Evolutionary conservation across 1,139 yeast genomes (phyloP).

Genomic region (Williopsis jadinii): DNA sequence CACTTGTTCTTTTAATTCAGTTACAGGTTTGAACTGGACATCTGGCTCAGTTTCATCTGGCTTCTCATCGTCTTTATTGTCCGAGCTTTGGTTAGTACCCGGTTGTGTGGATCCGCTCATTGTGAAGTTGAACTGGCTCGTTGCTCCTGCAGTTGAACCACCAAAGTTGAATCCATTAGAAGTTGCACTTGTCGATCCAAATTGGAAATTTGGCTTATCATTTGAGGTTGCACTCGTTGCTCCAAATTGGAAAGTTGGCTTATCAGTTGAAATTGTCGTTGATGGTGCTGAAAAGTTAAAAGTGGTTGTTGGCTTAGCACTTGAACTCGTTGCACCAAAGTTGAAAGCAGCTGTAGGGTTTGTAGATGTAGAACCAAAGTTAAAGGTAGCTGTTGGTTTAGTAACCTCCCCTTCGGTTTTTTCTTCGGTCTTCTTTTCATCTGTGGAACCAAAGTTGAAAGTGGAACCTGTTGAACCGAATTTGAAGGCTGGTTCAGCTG

Average conservation of each 20-base stretch:
- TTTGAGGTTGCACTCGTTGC: constrained; percentile 15
- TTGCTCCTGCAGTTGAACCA: constrained; percentile 1
- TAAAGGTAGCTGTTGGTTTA: constrained; percentile 23
- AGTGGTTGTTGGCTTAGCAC: constrained; percentile 18
- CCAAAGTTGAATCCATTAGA: constrained; percentile 9
- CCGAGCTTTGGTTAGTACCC: neutral
- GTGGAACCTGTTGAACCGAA: constrained; percentile 4
- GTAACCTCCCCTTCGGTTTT: constrained; percentile 27
- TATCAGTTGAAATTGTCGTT: constrained; percentile 6
- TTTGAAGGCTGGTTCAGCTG: constrained; percentile 18
- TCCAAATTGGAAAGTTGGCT: constrained; percentile 30
- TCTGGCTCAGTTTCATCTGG: constrained; percentile 34
- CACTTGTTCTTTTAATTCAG: constrained; percentile 40
- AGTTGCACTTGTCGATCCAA: constrained; percentile 6
- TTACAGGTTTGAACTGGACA: constrained; percentile 39
- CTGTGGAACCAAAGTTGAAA: constrained; percentile 1
- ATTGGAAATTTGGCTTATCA: constrained; percentile 5
- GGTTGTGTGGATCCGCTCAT: neutral
- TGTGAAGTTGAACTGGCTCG: constrained; percentile 6
- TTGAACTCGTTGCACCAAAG: constrained; percentile 2
- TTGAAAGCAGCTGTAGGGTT: constrained; percentile 1
- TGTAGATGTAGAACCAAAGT: constrained; percentile 7
- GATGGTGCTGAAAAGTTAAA: constrained; percentile 28
- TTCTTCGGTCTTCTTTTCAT: constrained; percentile 13
- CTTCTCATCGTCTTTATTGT: constrained; percentile 9